phyloP scores from a whole-genome alignment of 2,329 filamentous ascomycete species.

The Trichophyton mentagrophytes region DNA sequence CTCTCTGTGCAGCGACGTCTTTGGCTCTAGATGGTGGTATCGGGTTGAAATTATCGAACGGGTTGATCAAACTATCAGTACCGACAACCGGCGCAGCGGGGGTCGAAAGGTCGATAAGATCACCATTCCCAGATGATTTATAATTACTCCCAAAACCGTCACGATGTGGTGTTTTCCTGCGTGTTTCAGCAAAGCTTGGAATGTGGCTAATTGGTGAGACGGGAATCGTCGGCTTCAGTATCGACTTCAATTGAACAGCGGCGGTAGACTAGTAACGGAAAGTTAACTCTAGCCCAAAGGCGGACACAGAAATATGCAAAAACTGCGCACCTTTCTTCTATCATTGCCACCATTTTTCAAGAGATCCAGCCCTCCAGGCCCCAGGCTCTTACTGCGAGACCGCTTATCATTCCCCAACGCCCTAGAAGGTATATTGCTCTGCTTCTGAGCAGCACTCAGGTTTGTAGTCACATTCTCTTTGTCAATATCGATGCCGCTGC shows the following conservation, averaged over 20 bases:
- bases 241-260: conserved; percentile 47
- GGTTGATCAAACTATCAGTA: conserved; percentile 35
- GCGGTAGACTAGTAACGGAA: conserved; percentile 26
- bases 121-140: conserved; percentile 10
- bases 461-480: conserved; percentile 71
- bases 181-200: conserved; percentile 44
- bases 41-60: conserved; percentile 35
- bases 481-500: conserved; percentile 40
- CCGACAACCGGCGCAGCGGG: conserved; percentile 24
- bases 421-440: conserved; percentile 13
- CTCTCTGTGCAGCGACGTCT: conserved; percentile 55
- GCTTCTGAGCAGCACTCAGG: conserved; percentile 36
- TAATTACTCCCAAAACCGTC: conserved; percentile 16
- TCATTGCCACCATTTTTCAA: conserved; percentile 65
- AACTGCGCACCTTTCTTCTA: conserved; percentile 56
- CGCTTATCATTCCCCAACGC: conserved; percentile 42
- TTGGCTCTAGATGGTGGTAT: conserved; percentile 28
- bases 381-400: conserved; percentile 88
- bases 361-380: conserved; percentile 76
- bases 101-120: conserved; percentile 33
- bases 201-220: conserved; percentile 54
- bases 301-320: background rate
- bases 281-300: background rate
- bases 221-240: conserved; percentile 66
- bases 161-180: conserved; percentile 29